Conservation (phyloP, 805 yeast species). For the Sugiyamaella mastotermitis region DNA sequence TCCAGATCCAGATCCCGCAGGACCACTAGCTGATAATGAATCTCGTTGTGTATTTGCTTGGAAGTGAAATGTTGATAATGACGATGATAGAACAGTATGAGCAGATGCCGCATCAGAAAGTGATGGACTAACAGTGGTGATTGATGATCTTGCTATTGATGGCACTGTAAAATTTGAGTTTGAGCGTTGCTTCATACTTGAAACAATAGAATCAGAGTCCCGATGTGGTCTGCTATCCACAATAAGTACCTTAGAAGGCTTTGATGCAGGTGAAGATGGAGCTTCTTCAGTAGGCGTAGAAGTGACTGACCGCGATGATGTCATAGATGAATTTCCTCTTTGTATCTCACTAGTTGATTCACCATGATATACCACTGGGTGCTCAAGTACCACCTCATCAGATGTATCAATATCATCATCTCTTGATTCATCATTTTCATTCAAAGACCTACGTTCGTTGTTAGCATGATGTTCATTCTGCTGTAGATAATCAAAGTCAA, state of each 20-base stretch:
- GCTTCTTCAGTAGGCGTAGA: neutral
- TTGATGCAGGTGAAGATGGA: constrained; percentile 2
- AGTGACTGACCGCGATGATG: constrained; percentile 2
- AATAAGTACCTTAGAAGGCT: constrained; percentile 18
- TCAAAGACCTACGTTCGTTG: too few species aligned
- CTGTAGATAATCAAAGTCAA: too few species aligned
- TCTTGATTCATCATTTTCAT: neutral
- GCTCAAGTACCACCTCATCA: too few species aligned
- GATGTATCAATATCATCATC: neutral
- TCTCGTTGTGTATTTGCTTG: neutral
- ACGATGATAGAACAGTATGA: constrained; percentile 14
- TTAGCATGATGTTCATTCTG: too few species aligned
- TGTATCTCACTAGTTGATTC: too few species aligned
- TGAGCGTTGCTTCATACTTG: constrained; percentile 14
- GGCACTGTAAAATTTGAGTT: constrained; percentile 26
- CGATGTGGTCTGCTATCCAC: constrained; percentile 13
- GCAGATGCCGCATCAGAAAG: constrained; percentile 19
- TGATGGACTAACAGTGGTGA: constrained; percentile 21
- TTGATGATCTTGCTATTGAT: constrained; percentile 21
- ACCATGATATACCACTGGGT: too few species aligned
- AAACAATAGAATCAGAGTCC: constrained; percentile 15
- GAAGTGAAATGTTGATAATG: constrained; percentile 13
- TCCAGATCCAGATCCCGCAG: constrained; percentile 1
- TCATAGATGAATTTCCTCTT: neutral
- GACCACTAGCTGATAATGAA: neutral